phyloP scores from a whole-genome alignment of 2,329 filamentous ascomycete genomes.

The Trichoderma guizhouense region DNA sequence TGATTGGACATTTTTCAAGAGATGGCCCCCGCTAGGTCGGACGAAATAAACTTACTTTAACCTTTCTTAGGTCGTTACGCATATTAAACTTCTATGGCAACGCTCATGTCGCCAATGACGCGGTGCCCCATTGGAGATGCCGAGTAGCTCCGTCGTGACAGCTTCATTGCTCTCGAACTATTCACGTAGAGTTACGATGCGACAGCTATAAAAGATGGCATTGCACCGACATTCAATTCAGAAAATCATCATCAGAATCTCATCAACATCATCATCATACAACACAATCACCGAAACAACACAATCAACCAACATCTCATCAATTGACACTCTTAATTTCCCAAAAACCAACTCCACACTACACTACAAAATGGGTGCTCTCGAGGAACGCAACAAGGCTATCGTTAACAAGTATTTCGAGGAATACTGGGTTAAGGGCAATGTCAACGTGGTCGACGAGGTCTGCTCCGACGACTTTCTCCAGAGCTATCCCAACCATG shows the following conservation, averaged over 20 bases:
- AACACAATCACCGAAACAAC: not conserved
- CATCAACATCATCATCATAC: not conserved
- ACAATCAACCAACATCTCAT: not conserved
- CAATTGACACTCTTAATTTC: not conserved
- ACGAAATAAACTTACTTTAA: not conserved
- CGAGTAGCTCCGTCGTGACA: not conserved
- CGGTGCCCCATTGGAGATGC: not conserved
- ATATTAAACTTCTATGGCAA: not conserved
- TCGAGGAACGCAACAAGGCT: not conserved
- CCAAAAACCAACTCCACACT: not conserved
- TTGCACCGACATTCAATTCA: not conserved
- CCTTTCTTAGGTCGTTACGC: not conserved
- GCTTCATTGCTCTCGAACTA: not conserved
- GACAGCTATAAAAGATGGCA: not conserved
- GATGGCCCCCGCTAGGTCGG: not conserved
- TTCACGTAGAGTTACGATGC: not conserved
- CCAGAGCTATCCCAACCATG: not conserved
- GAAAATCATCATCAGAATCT: not conserved
- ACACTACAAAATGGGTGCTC: not conserved
- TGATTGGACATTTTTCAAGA: not conserved
- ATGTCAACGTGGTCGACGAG: not conserved
- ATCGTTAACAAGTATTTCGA: not conserved
- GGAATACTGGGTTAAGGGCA: not conserved
- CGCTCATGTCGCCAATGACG: not conserved
- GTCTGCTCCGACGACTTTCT: conserved; percentile 1